These are phyloP conservation scores for Colletotrichum shisoi DNA, from an alignment of 2,329 filamentous ascomycete genomes.

Conservation along the genomic window DNA sequence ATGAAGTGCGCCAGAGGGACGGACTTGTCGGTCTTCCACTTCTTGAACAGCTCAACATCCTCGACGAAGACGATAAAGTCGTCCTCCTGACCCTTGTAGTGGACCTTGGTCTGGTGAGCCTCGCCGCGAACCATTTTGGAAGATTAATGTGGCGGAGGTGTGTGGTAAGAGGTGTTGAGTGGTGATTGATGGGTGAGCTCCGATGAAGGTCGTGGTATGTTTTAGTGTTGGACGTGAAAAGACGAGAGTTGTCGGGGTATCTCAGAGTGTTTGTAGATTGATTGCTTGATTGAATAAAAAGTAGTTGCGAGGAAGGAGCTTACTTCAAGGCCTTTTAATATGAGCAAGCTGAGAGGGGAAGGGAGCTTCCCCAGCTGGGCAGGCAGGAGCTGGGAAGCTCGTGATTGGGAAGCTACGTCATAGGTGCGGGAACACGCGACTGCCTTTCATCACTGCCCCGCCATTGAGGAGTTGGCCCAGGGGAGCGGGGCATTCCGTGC, in stretches of 20 bases:
- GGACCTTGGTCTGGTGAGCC: slow-evolving; percentile 75
- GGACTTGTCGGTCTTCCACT: slow-evolving; percentile 83
- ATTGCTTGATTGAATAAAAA: slow-evolving; percentile 19
- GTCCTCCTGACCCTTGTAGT: slow-evolving; percentile 77
- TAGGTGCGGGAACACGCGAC: slow-evolving; percentile 39
- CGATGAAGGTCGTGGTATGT: slow-evolving; percentile 28
- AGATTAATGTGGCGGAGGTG: slow-evolving; percentile 33
- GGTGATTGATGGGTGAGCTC: slow-evolving; percentile 34
- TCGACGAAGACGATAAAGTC: slow-evolving; percentile 69
- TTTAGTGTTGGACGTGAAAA: slow-evolving; percentile 23
- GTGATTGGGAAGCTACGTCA: slow-evolving; percentile 40
- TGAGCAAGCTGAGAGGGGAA: slow-evolving; percentile 19
- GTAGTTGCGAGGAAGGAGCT: not conserved
- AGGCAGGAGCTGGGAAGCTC: slow-evolving; percentile 34
- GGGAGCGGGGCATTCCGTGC: slow-evolving; percentile 34
- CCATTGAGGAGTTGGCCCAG: slow-evolving; percentile 36
- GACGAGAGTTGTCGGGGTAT: slow-evolving; percentile 25
- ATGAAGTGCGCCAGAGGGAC: slow-evolving; percentile 86
- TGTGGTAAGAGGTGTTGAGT: slow-evolving; percentile 20
- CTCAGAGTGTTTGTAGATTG: slow-evolving; percentile 9
- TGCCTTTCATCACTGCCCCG: slow-evolving; percentile 39
- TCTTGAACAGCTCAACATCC: slow-evolving; percentile 69
- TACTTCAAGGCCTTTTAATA: slow-evolving; percentile 28
- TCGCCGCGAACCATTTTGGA: slow-evolving; percentile 75
- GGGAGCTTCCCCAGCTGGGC: slow-evolving; percentile 32